Base-by-base conservation (phyloP, 1,284 basidiomycete species). In the Cutaneotrichosporon sp. region DNA sequence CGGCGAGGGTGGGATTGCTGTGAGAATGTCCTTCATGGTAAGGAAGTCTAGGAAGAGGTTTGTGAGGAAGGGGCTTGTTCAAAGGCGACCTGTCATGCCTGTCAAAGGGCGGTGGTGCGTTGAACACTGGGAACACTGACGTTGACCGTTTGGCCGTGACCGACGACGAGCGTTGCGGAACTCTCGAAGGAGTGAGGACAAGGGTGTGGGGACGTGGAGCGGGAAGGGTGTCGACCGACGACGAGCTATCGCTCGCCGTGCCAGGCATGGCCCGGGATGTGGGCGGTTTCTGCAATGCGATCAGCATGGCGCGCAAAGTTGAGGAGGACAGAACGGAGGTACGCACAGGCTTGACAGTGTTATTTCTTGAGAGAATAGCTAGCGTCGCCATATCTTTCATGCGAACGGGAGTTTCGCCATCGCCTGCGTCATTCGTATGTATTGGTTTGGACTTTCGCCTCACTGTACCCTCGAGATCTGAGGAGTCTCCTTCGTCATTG, bases 341-440 rank as follows among this genome's bases (percentile, higher is more conserved):
- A 54, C 57, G 39, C 48, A 59, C 57, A 25, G 57, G 53, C 51
- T 59, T 55, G 35, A 37, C 31, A 11, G 53, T 55, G 26, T 50
- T 52, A 31, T 43, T 52, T 16, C 57, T 20, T 14, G 57, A 55
- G 8, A 59, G 24, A 14, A 54, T 59, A 8, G 57, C 57, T 4
- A 59, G 39, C 7, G 57, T 59, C 17, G 62, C 57, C 22, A 67
- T 47, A 59, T 72, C 68, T 37, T 63, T 56, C 63, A 67, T 57
- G 22, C 66, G 54, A 37, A 67, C 51, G 3, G 55, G 59, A 49
- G 60, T 60, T 2, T 54, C 52, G n/a, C 35, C 32, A 17, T 60
- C 57, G 24, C 24, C 35, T 24, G 24, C 26, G 31, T 39, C 45
- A 24, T 64, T 20, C 37, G 29, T 35, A 32, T 19, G 27, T 17